A percentile compares a stretch with the other conserved stretches of the same genome.
phyloP scores from a whole-genome alignment of 306 rosid species.

The Vachellia pachyceras region DNA sequence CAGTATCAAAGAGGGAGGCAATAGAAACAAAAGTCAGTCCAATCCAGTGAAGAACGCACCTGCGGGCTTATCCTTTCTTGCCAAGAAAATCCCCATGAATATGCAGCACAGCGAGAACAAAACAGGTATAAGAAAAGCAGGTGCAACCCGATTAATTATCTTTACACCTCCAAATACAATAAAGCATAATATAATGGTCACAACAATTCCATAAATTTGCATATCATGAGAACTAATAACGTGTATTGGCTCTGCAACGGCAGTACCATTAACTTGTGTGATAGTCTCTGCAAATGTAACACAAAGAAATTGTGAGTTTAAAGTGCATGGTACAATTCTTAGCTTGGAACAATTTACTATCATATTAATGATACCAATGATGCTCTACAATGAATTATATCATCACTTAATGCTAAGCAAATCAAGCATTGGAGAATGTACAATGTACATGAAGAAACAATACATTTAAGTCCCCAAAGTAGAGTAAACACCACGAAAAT shows the following conservation, averaged over 20 bases:
- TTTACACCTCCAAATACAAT: conserved; percentile 98
- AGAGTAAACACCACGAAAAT: not conserved
- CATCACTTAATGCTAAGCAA: conserved; percentile 14
- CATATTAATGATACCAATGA: not conserved
- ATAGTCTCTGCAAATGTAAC: conserved; percentile 68
- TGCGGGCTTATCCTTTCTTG: conserved; percentile 74
- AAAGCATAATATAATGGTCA: conserved; percentile 92
- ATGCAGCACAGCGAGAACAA: conserved; percentile 83
- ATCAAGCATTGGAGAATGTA: not conserved
- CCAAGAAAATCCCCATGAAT: conserved; percentile 75
- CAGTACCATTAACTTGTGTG: conserved; percentile 75
- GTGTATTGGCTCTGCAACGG: conserved; percentile 63
- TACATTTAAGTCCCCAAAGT: conserved; percentile 7
- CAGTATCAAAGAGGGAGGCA: not conserved
- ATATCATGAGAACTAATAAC: conserved; percentile 86
- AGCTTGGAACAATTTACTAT: conserved; percentile 23
- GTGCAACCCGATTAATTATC: conserved; percentile 98
- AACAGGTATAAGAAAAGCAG: conserved; percentile 95
- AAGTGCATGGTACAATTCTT: conserved; percentile 29
- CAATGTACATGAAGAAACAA: not conserved
- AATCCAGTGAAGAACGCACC: conserved; percentile 54
- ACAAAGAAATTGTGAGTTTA: conserved; percentile 33
- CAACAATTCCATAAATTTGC: conserved; percentile 95
- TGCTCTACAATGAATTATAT: not conserved
- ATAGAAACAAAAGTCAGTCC: not conserved